Percentiles rank a stretch among this genome's conserved stretches.
Conservation (phyloP, 176 grass and related monocot species). For the Pontederia paniculata region DNA sequence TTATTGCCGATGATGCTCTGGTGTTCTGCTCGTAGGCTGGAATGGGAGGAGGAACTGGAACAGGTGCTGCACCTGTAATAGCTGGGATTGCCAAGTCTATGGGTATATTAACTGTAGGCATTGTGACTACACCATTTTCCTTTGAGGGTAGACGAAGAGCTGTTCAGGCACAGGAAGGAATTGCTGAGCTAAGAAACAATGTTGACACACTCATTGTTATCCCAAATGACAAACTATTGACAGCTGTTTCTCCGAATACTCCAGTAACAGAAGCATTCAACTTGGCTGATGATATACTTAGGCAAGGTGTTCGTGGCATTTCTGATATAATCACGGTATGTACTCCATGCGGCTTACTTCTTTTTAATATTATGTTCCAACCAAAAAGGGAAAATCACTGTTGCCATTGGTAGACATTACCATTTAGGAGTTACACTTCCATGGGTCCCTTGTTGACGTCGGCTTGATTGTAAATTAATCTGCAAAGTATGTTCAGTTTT, state of each 20-base stretch:
- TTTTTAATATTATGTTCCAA: no score
- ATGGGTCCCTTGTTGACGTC: no score
- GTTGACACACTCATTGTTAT: conserved; percentile 1
- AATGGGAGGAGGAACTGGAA: conserved; percentile 5
- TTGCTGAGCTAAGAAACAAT: neutral
- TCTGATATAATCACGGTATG: no score
- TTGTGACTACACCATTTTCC: neutral
- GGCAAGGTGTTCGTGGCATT: no score
- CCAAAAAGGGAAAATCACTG: no score
- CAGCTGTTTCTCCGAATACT: neutral
- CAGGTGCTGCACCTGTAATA: neutral
- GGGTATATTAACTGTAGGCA: neutral
- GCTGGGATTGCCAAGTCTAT: neutral
- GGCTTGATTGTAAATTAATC: no score
- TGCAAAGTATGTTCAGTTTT: no score
- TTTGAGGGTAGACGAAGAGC: neutral
- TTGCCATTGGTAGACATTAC: no score
- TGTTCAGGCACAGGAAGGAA: neutral
- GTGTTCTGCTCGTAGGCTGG: neutral
- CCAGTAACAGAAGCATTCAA: neutral
- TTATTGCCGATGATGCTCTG: no score
- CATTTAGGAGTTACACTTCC: no score
- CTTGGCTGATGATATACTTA: no score
- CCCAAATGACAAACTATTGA: neutral
- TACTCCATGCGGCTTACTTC: no score